Evolutionary conservation across 2,329 filamentous ascomycete species (phyloP), one percentile per base, ranked within the genome.

Genomic region (Didymella keratinophila): DNA sequence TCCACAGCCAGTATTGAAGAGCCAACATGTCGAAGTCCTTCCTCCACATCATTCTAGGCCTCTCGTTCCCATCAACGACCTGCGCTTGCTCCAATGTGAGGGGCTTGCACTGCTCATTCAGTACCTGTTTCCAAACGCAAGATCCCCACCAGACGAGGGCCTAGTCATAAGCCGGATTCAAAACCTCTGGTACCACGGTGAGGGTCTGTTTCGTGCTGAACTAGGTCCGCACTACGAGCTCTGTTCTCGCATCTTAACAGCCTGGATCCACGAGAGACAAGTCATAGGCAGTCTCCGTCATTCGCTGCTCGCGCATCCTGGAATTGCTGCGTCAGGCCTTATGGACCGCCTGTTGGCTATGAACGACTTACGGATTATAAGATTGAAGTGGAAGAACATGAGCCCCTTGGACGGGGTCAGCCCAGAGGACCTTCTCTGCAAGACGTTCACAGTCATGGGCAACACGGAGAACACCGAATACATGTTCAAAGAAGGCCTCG

Each of bases 381-480:
- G 71, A 12, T 52, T 75, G 27, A 75, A 74, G 58, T 76, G 73
- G 73, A 76, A 75, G 61, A 71, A 72, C 18, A 75, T 76, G 72
- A 74, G 71, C 42, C 65, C 63, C 2, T 60, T 71, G 6, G 71
- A 74, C 14, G 71, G 72, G 1, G 39, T 71, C 36, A 72, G 71
- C 27, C 67, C 73, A 0, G 72, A 76, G 42, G 73, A 76, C 48
- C 46, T 76, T n/a, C 65, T 76, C 1, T 72, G 72, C 46, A 67
- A 63, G 49, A 71, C 70, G 0, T 72, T 76, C 27, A 60, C 67
- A 3, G 60, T 64, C 20, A 69, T 75, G 67, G 71, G 72, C 14
- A 73, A 73, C 21, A 76, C 73, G 0, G 73, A 74, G 36, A 71
- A 71, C 7, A 73, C 69, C 2, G 73, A 76, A 18, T 62, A 72